phyloP scores from a whole-genome alignment of 805 yeast genomes.

The Ogataea ganodermae region DNA sequence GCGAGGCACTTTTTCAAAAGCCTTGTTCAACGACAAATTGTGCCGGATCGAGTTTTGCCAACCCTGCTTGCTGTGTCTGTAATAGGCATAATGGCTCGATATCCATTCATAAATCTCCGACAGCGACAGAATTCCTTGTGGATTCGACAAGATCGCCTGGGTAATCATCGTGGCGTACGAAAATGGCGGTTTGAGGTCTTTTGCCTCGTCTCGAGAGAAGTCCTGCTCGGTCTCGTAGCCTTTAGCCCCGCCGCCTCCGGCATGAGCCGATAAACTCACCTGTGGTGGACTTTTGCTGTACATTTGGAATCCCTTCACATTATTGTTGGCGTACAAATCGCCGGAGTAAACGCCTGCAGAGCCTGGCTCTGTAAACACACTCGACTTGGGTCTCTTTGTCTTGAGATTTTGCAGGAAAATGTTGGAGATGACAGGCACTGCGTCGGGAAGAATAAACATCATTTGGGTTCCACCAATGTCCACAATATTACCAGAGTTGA shows the following conservation, averaged over 20 bases:
- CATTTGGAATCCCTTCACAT: constrained; percentile 54
- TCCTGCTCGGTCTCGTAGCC: constrained; percentile 44
- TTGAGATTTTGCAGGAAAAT: constrained; percentile 43
- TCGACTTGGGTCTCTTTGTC: constrained; percentile 27
- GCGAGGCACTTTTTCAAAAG: constrained; percentile 96
- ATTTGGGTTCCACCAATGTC: constrained; percentile 98
- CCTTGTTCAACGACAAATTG: constrained; percentile 90
- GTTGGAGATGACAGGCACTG: constrained; percentile 66
- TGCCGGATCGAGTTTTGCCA: constrained; percentile 99
- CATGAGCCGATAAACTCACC: constrained; percentile 11
- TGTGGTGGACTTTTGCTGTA: constrained; percentile 41
- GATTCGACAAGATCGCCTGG: constrained; percentile 88
- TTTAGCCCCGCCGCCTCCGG: constrained; percentile 13
- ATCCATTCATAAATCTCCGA: constrained; percentile 95
- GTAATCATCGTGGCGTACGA: constrained; percentile 98
- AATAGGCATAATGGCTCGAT: constrained; percentile 82
- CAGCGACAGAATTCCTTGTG: constrained; percentile 84
- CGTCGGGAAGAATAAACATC: constrained; percentile 97
- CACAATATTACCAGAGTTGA: constrained; percentile 84
- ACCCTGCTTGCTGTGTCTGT: constrained; percentile 88
- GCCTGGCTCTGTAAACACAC: constrained; percentile 14
- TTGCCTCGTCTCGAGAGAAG: constrained; percentile 85
- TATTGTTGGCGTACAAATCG: constrained; percentile 24
- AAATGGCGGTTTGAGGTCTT: constrained; percentile 94
- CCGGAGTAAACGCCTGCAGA: constrained; percentile 15